Percentiles rank a stretch among this genome's conserved stretches.
phyloP scores from a whole-genome alignment of 75 land plant genomes.

The Isoetes taiwanensis region DNA sequence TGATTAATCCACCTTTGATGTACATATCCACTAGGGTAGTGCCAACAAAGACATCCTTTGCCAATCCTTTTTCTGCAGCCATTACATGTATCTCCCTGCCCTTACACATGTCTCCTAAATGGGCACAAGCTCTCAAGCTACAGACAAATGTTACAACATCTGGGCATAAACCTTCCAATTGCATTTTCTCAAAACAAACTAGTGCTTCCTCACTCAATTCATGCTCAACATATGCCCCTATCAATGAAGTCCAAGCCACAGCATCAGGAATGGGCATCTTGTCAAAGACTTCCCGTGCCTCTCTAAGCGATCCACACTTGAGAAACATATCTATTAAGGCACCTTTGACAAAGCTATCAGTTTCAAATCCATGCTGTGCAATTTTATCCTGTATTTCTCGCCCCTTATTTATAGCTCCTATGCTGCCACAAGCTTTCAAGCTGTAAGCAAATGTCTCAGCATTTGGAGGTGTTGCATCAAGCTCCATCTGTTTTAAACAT shows the following conservation, averaged over 20 bases:
- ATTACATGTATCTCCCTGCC: constrained; percentile 35
- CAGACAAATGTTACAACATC: constrained; percentile 27
- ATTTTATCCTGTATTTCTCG: too few relatives aligned
- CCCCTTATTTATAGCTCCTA: too few relatives aligned
- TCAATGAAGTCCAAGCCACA: constrained; percentile 27
- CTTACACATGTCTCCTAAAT: neutral
- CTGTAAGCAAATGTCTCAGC: too few relatives aligned
- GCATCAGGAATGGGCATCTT: constrained; percentile 7
- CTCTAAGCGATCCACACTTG: constrained; percentile 5
- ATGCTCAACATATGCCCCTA: constrained; percentile 16
- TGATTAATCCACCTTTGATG: constrained; percentile 31
- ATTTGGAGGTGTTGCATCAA: too few relatives aligned
- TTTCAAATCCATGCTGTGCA: constrained; percentile 14
- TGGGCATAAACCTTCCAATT: constrained; percentile 18
- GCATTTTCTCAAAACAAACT: constrained; percentile 6
- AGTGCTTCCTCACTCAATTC: constrained; percentile 5
- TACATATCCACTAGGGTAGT: constrained; percentile 42
- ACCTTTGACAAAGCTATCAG: neutral
- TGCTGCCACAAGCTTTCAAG: too few relatives aligned
- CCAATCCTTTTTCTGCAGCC: constrained; percentile 21
- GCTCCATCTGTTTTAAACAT: too few relatives aligned
- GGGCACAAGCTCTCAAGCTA: constrained; percentile 39
- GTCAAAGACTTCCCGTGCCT: constrained; percentile 9
- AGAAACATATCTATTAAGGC: constrained; percentile 25
- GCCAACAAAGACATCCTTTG: constrained; percentile 15